Conservation (phyloP, 1,139 yeast species). For the Diutina pseudorugosa region DNA sequence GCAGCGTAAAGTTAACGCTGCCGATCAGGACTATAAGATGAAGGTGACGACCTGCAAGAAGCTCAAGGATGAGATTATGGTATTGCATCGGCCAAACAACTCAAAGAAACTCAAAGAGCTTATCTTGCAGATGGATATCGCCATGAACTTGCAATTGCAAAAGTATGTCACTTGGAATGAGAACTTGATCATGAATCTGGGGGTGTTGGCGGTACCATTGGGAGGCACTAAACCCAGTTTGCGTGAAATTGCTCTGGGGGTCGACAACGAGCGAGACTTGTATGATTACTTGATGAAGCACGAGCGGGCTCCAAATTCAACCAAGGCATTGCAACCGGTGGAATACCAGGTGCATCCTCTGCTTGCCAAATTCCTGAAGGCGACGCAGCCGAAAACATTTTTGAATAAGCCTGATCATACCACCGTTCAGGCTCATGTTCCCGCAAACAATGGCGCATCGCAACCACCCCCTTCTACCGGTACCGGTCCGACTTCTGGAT, state of each 20-base stretch:
- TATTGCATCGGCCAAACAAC: constrained; percentile 65
- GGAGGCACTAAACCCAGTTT: constrained; percentile 42
- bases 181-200: constrained; percentile 70
- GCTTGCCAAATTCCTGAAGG: constrained; percentile 21
- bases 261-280: constrained; percentile 75
- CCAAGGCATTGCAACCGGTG: constrained; percentile 40
- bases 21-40: constrained; percentile 77
- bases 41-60: constrained; percentile 66
- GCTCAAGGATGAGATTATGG: constrained; percentile 59
- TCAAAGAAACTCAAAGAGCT: constrained; percentile 65
- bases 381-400: constrained; percentile 22
- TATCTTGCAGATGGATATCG: constrained; percentile 78
- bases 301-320: constrained; percentile 23
- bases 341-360: constrained; percentile 72
- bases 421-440: background rate
- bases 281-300: constrained; percentile 51
- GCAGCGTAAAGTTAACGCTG: constrained; percentile 63
- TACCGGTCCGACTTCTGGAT: background rate
- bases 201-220: constrained; percentile 71
- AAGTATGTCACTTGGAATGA: constrained; percentile 85
- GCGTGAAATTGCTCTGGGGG: constrained; percentile 61
- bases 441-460: background rate
- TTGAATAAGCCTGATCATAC: constrained; percentile 12
- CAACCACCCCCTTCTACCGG: background rate
- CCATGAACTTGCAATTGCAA: constrained; percentile 76